Base-by-base conservation (phyloP, 2,329 filamentous ascomycete genomes). In the Dothideomycetidae sp. region DNA sequence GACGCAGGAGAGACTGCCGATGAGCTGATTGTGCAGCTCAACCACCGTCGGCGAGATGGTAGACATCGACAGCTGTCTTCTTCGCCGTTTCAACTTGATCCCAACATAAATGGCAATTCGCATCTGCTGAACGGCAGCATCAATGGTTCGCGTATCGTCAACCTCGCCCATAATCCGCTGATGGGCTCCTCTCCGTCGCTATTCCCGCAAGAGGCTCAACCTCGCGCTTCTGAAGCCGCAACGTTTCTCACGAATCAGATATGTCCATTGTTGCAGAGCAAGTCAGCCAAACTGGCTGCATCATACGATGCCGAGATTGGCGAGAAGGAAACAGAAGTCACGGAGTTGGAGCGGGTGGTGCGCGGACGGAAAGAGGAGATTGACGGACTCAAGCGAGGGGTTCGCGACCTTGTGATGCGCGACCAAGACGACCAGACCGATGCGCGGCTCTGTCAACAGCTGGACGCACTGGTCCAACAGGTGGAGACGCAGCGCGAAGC, bases 1-100 rank as follows among this genome's bases (percentile, higher is more conserved):
- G 67, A 75, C 37, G 74, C 83, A 40, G 83, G 85, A 17, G 70
- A 93, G 44, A 81, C 82, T 1, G 85, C 85, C 9, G 82, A 93
- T 50, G 79, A 88, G 45, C 66, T 93, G 36, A 84, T 93, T 48
- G 77, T 81, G 52, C 63, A 68, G 37, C 61, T 73, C 26, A 90
- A 93, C 68, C 75, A 65, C 43, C 61, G 67, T 36, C 74, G 79
- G 44, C 66, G 70, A 10, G 44, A 47, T 26, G 50, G 49, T 29
- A 56, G 57, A 14, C 67, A 70, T 4, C 77, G 76, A 10, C 73
- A 82, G 42, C 68, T 81, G 5, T 93, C 85, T 1, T 93, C 85
- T 0, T 86, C 67, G 4, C 68, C 68, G 1, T 67, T 68, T 41
- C 41, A 58, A 32, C 44, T 44, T 17, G 51, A 52, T 35, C 23